Evolutionary conservation across 352 stramenopile species (phyloP).

Genomic region (Phytophthora citricola): DNA sequence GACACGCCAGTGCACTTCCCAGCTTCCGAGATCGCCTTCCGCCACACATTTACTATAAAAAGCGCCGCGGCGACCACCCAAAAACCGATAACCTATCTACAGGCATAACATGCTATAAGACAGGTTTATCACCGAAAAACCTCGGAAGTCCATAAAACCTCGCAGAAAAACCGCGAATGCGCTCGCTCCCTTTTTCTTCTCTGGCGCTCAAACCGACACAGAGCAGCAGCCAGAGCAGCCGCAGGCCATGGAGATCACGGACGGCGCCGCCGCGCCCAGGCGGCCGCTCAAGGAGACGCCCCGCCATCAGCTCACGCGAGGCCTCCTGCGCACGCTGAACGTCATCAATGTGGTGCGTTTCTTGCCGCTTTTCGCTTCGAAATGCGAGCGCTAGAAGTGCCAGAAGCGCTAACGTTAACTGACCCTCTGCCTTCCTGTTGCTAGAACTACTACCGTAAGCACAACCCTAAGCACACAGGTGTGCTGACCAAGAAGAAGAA

Average conservation of each 20-base stretch:
- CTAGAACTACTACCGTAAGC: constrained; percentile 87
- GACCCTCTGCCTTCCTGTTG: constrained; percentile 6
- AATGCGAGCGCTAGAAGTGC: background rate
- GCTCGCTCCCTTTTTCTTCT: constrained; percentile 21
- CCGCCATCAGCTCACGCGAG: constrained; percentile 86
- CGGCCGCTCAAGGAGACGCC: constrained; percentile 49
- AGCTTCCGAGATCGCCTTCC: background rate
- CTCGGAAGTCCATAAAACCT: constrained; percentile 37
- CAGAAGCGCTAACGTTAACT: background rate
- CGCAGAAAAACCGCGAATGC: constrained; percentile 27
- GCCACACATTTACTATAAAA: constrained; percentile 10
- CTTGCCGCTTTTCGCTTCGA: background rate
- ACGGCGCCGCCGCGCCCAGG: constrained; percentile 17
- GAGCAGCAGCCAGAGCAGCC: constrained; percentile 12
- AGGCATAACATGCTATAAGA: constrained; percentile 15
- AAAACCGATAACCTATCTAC: constrained; percentile 11
- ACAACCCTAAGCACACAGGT: constrained; percentile 61
- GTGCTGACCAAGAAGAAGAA: constrained; percentile 70
- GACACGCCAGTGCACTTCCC: background rate
- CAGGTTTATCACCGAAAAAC: constrained; percentile 37
- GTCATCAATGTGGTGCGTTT: constrained; percentile 92
- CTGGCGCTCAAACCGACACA: constrained; percentile 35
- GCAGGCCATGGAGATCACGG: constrained; percentile 33
- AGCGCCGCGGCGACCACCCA: constrained; percentile 9
- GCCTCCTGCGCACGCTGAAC: constrained; percentile 97